These are phyloP conservation scores for Aspergillus biplanus DNA, from an alignment of 495 filamentous ascomycete genomes.

Conservation along the genomic window DNA sequence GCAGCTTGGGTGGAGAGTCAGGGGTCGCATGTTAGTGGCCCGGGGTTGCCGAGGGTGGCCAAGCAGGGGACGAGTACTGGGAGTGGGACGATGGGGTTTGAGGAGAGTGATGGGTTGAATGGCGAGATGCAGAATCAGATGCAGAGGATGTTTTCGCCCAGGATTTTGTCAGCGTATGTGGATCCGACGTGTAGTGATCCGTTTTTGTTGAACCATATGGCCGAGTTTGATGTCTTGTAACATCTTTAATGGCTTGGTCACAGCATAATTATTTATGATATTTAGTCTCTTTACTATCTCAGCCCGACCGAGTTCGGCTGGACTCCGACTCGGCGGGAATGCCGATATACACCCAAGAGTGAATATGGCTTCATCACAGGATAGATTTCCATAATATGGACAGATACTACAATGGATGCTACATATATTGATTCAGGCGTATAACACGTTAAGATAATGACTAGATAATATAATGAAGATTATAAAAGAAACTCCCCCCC, in stretches of 20 bases:
- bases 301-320: too few relatives aligned
- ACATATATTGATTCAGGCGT: too few relatives aligned
- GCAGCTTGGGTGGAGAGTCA: constrained; percentile 35
- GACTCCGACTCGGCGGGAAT: too few relatives aligned
- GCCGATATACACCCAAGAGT: too few relatives aligned
- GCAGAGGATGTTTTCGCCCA: constrained; percentile 33
- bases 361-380: too few relatives aligned
- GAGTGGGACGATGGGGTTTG: background rate
- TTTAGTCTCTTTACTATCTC: too few relatives aligned
- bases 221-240: constrained; percentile 34
- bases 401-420: too few relatives aligned
- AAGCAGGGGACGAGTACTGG: background rate
- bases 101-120: background rate
- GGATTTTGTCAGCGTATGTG: constrained; percentile 33
- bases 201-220: constrained; percentile 34
- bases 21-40: constrained; percentile 3
- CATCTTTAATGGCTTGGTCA: too few relatives aligned
- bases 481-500: constrained; percentile 13
- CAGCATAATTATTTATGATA: too few relatives aligned
- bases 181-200: constrained; percentile 42
- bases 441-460: background rate
- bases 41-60: background rate
- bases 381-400: too few relatives aligned
- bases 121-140: constrained; percentile 5
- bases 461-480: background rate